Evolutionary conservation across 2,329 filamentous ascomycete species (phyloP), one percentile per base, ranked within the genome.

Genomic region (Scytalidium lignicola): DNA sequence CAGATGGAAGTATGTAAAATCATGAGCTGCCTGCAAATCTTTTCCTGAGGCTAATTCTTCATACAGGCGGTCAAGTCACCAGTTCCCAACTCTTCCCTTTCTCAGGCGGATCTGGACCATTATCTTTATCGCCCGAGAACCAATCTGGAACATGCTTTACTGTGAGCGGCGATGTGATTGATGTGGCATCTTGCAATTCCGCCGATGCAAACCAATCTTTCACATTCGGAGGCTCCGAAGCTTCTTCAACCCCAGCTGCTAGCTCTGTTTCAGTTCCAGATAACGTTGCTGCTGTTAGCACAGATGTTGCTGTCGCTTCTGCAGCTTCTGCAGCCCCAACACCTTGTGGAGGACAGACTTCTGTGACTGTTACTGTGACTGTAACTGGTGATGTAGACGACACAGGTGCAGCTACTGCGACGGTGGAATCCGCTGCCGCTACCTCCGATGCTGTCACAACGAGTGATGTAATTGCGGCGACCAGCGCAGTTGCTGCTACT

Each of bases 31-130:
- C 15, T 37, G 8, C 5, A 5, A 17, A 13, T 37, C n/a, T 37
- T 8, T 7, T 47, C 32, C 8, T 23, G 17, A 19, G 20, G 10
- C 56, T 51, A 53, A 54, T 15, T 50, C 3, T 46, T 3, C 15
- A 41, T 32, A 12, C 48, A 70, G 69, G 70, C 18, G 77, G 78
- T 13, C 54, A 62, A 3, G 74, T 77, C 2, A 74, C 75, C 6
- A 64, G 71, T 46, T 80, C 76, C 0, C 78, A 80, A 59, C 64
- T 77, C 2, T 80, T 79, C 52, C 61, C 66, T 12, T 76, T 77
- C 49, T 65, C 69, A 21, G 71, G 70, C 18, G 62, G 62, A 7
- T 58, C 66, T 15, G 72, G 69, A 0, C 68, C 74, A 0, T 60
- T 76, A 17, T 58, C 68, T 1, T 58, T 81, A 2, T 60, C 67